Base-by-base conservation (phyloP, 108 stramenopile genomes). In the Cyclostephanos tholiformis region DNA sequence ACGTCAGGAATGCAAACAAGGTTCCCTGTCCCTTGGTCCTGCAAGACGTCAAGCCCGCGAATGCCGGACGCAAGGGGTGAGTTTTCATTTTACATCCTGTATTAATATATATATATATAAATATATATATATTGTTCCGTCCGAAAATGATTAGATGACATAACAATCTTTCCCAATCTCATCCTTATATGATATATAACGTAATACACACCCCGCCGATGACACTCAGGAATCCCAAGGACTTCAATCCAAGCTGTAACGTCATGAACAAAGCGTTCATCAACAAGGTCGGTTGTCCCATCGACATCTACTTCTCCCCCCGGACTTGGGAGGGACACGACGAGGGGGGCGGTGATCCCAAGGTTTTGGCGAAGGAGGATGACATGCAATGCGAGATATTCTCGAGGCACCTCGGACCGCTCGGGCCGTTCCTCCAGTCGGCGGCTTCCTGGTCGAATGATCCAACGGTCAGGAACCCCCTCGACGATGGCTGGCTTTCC, bases 231-330 rank as follows among this genome's bases (percentile, higher is more conserved):
- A 62, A 30, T 13, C 51, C 73, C 16, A 23, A 44, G 6, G 56
- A 74, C 53, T 46, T 55, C 36, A 26, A 66, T 38, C 74, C 74
- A 19, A 32, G 58, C 11, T 75, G 74, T 46, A 67, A 75, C 35
- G 65, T 67, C 32, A 23, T 75, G 16, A 4, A 29, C 6, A 67
- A 75, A 20, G 74, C 43, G n/a, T 61, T 75, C 25, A 60, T 75
- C 57, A 75, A 75, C 74, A 75, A 75, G 65, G 74, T 75, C 13
- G 74, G 66, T 1, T 75, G 74, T 35, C 74, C 74, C 8, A 60
- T 75, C 14, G 74, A 75, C 41, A 22, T 75, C 0, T 75, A 75
- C 58, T 75, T 67, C 61, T 65, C 74, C 23, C 74, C 74, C 7
- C 56, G 36, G 6, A 36, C 44, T n/a, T 35, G 11, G 12, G 41